A percentile compares a stretch with the other conserved stretches of the same genome.
phyloP scores from a whole-genome alignment of 1,284 basidiomycete genomes.

The Ceratobasidium sp. region DNA sequence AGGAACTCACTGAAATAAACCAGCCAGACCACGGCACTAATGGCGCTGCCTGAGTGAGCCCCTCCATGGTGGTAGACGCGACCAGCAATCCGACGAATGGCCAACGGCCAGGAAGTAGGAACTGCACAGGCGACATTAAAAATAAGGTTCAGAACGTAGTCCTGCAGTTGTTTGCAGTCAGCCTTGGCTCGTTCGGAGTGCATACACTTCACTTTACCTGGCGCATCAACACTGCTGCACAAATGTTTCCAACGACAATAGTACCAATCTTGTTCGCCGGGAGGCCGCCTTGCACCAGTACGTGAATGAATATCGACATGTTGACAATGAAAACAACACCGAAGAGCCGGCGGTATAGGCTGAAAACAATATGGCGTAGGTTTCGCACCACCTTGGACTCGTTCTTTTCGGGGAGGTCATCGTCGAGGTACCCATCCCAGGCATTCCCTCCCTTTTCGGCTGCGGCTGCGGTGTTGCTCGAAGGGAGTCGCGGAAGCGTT shows the following conservation, averaged over 20 bases:
- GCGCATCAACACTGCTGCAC: conserved; percentile 67
- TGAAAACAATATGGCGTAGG: conserved; percentile 65
- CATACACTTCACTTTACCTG: conserved; percentile 54
- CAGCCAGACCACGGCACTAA: conserved; percentile 66
- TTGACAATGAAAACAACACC: conserved; percentile 66
- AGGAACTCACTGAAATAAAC: conserved; percentile 49
- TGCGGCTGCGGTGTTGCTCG: conserved; percentile 8
- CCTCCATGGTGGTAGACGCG: conserved; percentile 47
- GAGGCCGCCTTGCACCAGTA: conserved; percentile 56
- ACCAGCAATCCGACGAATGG: conserved; percentile 33
- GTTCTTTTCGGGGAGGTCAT: conserved; percentile 62
- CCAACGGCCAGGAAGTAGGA: conserved; percentile 8
- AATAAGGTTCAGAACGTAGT: conserved; percentile 29
- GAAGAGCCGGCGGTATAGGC: conserved; percentile 67
- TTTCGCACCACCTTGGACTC: conserved; percentile 62
- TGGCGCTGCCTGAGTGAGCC: conserved; percentile 67
- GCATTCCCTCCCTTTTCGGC: conserved; percentile 38
- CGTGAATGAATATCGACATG: conserved; percentile 63
- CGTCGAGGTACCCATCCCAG: conserved; percentile 66
- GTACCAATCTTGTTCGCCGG: conserved; percentile 62
- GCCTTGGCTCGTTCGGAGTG: background rate
- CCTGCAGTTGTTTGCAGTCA: conserved; percentile 26
- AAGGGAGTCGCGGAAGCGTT: conserved; percentile 17
- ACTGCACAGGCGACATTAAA: conserved; percentile 24
- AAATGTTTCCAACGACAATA: conserved; percentile 64